A percentile compares a stretch with the other conserved stretches of the same genome.
Conservation (phyloP, 331 rosid genomes). For the Spiraea crenata region DNA sequence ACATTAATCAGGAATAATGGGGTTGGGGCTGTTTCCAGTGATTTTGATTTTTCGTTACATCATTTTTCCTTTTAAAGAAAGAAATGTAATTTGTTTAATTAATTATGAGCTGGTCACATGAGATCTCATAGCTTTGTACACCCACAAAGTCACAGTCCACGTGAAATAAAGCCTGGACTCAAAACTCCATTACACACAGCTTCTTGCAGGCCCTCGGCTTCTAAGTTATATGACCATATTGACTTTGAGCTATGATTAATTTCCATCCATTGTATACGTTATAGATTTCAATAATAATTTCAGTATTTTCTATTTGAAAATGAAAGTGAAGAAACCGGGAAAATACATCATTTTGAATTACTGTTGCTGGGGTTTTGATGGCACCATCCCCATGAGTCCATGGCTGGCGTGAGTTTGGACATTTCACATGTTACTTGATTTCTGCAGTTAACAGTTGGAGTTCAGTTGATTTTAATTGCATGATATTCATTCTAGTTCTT, state of each 20-base stretch:
- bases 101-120: conserved; percentile 66
- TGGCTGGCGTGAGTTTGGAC: not conserved
- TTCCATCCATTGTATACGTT: too few relatives aligned
- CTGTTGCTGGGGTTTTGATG: not conserved
- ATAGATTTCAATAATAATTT: too few relatives aligned
- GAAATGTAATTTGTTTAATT: conserved; percentile 16
- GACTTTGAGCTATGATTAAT: not conserved
- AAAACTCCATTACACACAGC: conserved; percentile 18
- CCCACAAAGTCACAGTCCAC: conserved; percentile 50
- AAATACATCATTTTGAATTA: not conserved
- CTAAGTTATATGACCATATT: not conserved
- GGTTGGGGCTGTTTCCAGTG: not conserved
- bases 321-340: too few relatives aligned
- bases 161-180: conserved; percentile 41
- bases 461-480: not conserved
- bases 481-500: too few relatives aligned
- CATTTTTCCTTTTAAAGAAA: conserved; percentile 2
- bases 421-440: not conserved
- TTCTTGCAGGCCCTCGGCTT: not conserved
- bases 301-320: too few relatives aligned
- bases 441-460: not conserved
- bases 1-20: not conserved
- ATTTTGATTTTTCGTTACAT: conserved; percentile 1
- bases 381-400: too few relatives aligned
- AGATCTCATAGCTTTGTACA: conserved; percentile 43